Base-by-base conservation (phyloP, 352 stramenopile genomes). In the Pythium periplocum region DNA sequence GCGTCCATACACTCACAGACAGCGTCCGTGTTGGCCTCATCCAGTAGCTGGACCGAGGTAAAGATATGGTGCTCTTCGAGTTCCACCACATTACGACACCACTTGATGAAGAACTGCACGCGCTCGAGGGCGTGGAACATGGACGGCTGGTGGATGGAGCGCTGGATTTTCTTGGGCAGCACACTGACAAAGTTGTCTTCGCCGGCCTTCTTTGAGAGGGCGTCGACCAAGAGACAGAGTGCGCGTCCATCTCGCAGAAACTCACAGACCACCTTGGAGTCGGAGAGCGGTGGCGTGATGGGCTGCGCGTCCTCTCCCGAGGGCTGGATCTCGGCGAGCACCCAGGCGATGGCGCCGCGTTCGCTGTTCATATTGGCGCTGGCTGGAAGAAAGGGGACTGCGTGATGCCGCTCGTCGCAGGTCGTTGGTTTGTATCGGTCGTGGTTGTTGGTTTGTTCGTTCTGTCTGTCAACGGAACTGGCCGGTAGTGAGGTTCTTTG, bases 81-180 rank as follows among this genome's bases (percentile, higher is more conserved):
- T 38, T 60, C 51, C 10, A 64, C 75, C 31, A 64, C 59, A 4
- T 66, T 50, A 51, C 83, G 78, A 35, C 78, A 89, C 83, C 83
- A 93, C 44, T 83, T 83, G 66, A 93, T 83, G 56, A 91, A 93
- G 59, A 86, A 90, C 57, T 90, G 80, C n/a, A 93, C 72, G 52
- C 83, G 79, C 53, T 93, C 83, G 32, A 93, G 68, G 37, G 77
- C 68, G 69, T 93, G 78, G 66, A 91, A 93, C 38, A 83, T 91
- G 53, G 78, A 77, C 12, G 73, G 64, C 55, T 90, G 73, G 50
- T 77, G 71, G 33, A 90, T 65, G 38, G 78, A 80, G 26, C 78
- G 78, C 59, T 86, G 71, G 51, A 90, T 66, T 37, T 86, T 83
- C 68, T 87, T 91, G 45, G 78, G 75, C 40, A 90, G 54, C 40